These are phyloP conservation scores for Lunularia cruciata DNA, from an alignment of 225 moss, liverwort and hornwort species.

Conservation along the genomic window DNA sequence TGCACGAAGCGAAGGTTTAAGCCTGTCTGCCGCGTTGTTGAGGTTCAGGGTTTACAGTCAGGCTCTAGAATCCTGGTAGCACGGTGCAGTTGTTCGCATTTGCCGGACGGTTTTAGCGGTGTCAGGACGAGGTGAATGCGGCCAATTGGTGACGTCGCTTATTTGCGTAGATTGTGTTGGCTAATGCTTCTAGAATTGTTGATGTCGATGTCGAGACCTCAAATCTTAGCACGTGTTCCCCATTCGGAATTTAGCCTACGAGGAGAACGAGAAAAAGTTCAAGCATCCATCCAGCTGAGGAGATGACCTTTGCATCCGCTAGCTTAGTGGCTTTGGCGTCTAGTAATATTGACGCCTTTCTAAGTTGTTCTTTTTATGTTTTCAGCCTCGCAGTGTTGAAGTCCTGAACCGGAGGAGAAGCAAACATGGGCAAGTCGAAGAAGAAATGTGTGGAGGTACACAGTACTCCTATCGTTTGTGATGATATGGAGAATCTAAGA, in stretches of 20 bases:
- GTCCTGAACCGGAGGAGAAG: neutral
- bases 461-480: too few relatives aligned
- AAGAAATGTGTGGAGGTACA: slow-evolving; percentile 46
- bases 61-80: too few relatives aligned
- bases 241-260: too few relatives aligned
- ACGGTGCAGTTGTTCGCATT: neutral
- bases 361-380: neutral
- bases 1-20: neutral
- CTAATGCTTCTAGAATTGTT: too few relatives aligned
- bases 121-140: neutral
- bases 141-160: neutral
- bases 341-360: too few relatives aligned
- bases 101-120: neutral
- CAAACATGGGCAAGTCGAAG: slow-evolving; percentile 47
- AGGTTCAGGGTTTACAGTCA: neutral
- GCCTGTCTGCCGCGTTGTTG: neutral
- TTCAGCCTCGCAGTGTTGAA: neutral
- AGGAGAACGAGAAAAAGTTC: too few relatives aligned
- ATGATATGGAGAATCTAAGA: too few relatives aligned
- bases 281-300: neutral
- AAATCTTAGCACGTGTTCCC: too few relatives aligned
- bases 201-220: too few relatives aligned
- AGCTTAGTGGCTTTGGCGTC: neutral
- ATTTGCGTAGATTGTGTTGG: too few relatives aligned
- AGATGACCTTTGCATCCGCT: too few relatives aligned